Base-by-base conservation (phyloP, 345 rosid species). In the Tarenaya hassleriana region DNA sequence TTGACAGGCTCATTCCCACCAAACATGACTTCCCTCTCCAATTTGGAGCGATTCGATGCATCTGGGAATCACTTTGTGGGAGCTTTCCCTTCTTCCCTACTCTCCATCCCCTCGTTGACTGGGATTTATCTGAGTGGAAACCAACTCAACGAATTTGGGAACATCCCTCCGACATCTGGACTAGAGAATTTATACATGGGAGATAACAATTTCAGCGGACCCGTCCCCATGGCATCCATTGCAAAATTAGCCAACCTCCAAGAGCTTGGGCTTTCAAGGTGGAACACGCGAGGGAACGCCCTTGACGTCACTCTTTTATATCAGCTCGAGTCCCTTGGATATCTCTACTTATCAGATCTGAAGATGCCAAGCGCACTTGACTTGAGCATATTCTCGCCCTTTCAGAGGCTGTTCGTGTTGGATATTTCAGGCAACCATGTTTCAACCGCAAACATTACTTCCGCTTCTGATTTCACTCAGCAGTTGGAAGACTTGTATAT, bases 1-100 rank as follows among this genome's bases (percentile, higher is more conserved):
- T 50, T 60, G 41, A 50, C 50, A 32, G 50, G 49, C 3, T 31
- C 35, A 0, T 45, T 58, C 20, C 58, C 64, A 32, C 19, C 21
- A 14, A 14, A 50, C 33, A 10, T 60, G 50, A 60, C 34, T 33
- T 31, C 15, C 1, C 34, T 60, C 50, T 19, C 10, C 24, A 34
- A 16, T 6, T 33, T 60, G 37, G 35, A 19, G 34, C 0, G 0
- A 0, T 37, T 57, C 4, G 4, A 9, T 14, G 27, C 34, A 33
- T 4, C 27, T 14, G 46, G 12, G 5, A 61, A 50, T 34, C 52
- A 37, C 7, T 35, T 50, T 47, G 1, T 1, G 1, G 55, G 52
- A 13, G 8, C 37, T 16, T 27, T 58, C 37, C 47, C 63, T 19
- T 17, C 32, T 3, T 55, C 41, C 4, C 15, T 60, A 34, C 11